Conservation (phyloP, 805 yeast genomes). For the Candida sanyiensis region DNA sequence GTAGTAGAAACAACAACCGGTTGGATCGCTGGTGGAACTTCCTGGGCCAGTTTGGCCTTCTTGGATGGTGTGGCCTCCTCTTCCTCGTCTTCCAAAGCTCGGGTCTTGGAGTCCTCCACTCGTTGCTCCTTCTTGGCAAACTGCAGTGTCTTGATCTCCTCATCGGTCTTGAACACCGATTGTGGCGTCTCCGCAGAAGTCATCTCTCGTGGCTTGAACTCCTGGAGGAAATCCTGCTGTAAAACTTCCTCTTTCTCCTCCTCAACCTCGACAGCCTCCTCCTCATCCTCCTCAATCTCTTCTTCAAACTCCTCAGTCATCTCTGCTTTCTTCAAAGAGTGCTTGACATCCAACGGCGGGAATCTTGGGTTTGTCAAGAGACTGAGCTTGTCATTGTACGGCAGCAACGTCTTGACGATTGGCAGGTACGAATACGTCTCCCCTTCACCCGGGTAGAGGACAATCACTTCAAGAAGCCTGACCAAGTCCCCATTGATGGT, state of each 20-base stretch:
- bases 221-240: constrained; percentile 15
- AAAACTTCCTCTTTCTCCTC: constrained; percentile 10
- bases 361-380: constrained; percentile 70
- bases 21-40: neutral
- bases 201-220: constrained; percentile 12
- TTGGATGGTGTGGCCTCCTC: constrained; percentile 24
- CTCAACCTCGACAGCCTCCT: constrained; percentile 10
- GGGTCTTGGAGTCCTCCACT: constrained; percentile 13
- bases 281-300: constrained; percentile 21
- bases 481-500: constrained; percentile 23
- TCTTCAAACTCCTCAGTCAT: constrained; percentile 27
- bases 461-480: constrained; percentile 47
- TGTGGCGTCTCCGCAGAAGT: neutral
- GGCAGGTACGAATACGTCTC: constrained; percentile 66
- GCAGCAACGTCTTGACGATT: constrained; percentile 50
- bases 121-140: constrained; percentile 16
- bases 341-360: constrained; percentile 37
- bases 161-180: constrained; percentile 21
- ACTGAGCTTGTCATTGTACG: constrained; percentile 46
- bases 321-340: constrained; percentile 18
- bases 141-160: constrained; percentile 21
- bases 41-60: constrained; percentile 20
- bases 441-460: constrained; percentile 59
- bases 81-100: constrained; percentile 19
- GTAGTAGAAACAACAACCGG: neutral